A percentile compares a stretch with the other conserved stretches of the same genome.
Evolutionary conservation across 805 yeast genomes (phyloP).

Genomic region (Hanseniaspora taiwanica): DNA sequence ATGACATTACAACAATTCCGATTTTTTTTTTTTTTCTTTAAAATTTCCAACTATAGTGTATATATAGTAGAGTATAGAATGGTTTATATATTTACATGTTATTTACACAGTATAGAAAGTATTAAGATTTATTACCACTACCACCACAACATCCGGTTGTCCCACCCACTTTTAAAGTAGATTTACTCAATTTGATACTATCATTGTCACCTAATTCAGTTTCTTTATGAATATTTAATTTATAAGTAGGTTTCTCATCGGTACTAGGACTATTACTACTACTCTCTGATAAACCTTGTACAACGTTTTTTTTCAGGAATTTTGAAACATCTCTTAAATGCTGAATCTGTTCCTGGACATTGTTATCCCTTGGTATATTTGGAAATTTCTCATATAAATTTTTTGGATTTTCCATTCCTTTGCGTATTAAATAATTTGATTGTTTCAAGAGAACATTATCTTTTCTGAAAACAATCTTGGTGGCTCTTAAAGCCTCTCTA

Average conservation of each 20-base stretch:
- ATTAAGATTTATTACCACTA: slow-evolving; percentile 25
- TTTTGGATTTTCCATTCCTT: slow-evolving; percentile 28
- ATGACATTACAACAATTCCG: too few relatives aligned
- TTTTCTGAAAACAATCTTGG: slow-evolving; percentile 41
- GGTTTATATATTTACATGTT: too few relatives aligned
- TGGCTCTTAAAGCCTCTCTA: slow-evolving; percentile 54
- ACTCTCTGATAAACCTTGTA: slow-evolving; percentile 58
- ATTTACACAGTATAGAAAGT: too few relatives aligned
- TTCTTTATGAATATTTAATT: slow-evolving; percentile 59
- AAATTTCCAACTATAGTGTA: too few relatives aligned
- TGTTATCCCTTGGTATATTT: slow-evolving; percentile 33
- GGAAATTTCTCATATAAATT: slow-evolving; percentile 18
- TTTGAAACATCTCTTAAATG: slow-evolving; percentile 57
- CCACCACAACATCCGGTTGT: slow-evolving; percentile 48
- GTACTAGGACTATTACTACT: slow-evolving; percentile 11
- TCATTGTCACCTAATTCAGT: slow-evolving; percentile 92
- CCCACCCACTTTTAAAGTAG: slow-evolving; percentile 27
- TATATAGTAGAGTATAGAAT: too few relatives aligned
- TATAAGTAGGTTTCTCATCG: slow-evolving; percentile 14
- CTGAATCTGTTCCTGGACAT: slow-evolving; percentile 38
- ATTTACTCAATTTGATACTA: slow-evolving; percentile 41
- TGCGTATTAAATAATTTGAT: slow-evolving; percentile 39
- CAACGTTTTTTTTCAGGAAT: slow-evolving; percentile 64
- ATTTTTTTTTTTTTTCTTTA: too few relatives aligned
- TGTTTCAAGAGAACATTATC: slow-evolving; percentile 36